Percentiles rank a stretch among this genome's conserved stretches.
phyloP scores from a whole-genome alignment of 2,329 filamentous ascomycete species.

The Colletotrichum musicola region DNA sequence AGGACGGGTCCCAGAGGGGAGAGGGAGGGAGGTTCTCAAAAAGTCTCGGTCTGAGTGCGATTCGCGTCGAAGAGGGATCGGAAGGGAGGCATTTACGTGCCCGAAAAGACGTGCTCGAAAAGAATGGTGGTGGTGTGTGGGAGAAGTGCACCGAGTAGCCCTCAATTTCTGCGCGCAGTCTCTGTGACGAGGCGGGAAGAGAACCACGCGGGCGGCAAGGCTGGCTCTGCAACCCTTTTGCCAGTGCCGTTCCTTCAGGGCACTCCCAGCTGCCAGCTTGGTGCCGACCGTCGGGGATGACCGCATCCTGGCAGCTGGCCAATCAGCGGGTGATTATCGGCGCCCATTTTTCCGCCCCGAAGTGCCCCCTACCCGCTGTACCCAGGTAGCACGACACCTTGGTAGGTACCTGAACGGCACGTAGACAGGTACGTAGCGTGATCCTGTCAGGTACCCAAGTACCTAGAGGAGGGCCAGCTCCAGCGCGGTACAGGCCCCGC shows the following conservation, averaged over 20 bases:
- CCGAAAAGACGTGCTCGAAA: constrained; percentile 3
- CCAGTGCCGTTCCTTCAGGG: constrained; percentile 19
- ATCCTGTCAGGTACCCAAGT: no score
- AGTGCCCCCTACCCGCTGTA: background rate
- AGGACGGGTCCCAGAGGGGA: background rate
- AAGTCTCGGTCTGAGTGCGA: background rate
- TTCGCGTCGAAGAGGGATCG: constrained; percentile 6
- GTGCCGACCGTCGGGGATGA: constrained; percentile 3
- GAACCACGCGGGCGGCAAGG: constrained; percentile 38
- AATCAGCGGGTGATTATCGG: constrained; percentile 19
- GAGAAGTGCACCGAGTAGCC: constrained; percentile 29
- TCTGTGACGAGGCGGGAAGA: constrained; percentile 40
- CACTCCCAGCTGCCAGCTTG: constrained; percentile 1
- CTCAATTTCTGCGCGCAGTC: constrained; percentile 40
- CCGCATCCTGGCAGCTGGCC: constrained; percentile 17
- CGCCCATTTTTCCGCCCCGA: constrained; percentile 31
- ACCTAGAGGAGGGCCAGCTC: background rate
- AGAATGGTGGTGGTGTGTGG: constrained; percentile 27
- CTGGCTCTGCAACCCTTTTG: constrained; percentile 21
- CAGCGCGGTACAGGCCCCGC: constrained; percentile 16
- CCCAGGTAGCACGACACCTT: background rate
- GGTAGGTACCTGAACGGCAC: no score
- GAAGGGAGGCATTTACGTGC: constrained; percentile 29
- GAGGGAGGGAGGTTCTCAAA: background rate
- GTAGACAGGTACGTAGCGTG: no score